phyloP scores from a whole-genome alignment of 495 filamentous ascomycete genomes.

The Oleoguttula mirabilis region DNA sequence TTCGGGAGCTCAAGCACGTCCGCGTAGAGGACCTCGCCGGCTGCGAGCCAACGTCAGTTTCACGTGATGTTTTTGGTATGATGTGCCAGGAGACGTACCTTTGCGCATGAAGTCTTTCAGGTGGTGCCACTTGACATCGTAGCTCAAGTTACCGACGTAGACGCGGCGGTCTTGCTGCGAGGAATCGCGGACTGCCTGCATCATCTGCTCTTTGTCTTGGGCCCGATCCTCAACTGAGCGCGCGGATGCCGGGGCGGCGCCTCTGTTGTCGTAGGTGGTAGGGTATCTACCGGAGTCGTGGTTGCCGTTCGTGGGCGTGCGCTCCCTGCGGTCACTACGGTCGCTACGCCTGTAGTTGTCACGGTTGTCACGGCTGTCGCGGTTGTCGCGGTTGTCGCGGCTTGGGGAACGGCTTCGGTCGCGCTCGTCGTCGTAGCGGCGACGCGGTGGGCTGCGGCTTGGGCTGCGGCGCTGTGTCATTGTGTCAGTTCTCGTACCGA shows the following conservation, averaged over 20 bases:
- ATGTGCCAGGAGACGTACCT: conserved; percentile 45
- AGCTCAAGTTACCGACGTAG: conserved; percentile 97
- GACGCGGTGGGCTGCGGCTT: conserved; percentile 83
- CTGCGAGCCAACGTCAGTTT: conserved; percentile 39
- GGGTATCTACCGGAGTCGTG: conserved; percentile 56
- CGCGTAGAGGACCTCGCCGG: conserved; percentile 98
- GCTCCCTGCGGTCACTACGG: conserved; percentile 64
- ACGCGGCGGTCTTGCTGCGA: conserved; percentile 98
- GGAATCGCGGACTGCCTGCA: conserved; percentile 80
- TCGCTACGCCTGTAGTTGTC: too few species aligned
- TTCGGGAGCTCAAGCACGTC: conserved; percentile 99
- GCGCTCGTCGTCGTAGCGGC: conserved; percentile 71
- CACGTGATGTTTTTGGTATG: too few species aligned
- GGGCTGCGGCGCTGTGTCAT: too few species aligned
- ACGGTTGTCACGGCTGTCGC: too few species aligned
- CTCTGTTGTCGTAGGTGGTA: conserved; percentile 46
- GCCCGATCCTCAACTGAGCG: conserved; percentile 74
- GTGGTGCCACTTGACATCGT: conserved; percentile 99
- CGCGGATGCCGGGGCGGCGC: conserved; percentile 50
- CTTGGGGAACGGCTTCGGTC: conserved; percentile 87
- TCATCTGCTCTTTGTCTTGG: conserved; percentile 84
- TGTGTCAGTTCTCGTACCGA: too few species aligned
- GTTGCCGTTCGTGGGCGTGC: conserved; percentile 75
- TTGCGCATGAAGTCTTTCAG: conserved; percentile 99
- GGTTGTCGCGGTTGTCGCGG: too few species aligned